Conservation (phyloP, 2,329 filamentous ascomycete species). For the Akanthomyces lecanii region DNA sequence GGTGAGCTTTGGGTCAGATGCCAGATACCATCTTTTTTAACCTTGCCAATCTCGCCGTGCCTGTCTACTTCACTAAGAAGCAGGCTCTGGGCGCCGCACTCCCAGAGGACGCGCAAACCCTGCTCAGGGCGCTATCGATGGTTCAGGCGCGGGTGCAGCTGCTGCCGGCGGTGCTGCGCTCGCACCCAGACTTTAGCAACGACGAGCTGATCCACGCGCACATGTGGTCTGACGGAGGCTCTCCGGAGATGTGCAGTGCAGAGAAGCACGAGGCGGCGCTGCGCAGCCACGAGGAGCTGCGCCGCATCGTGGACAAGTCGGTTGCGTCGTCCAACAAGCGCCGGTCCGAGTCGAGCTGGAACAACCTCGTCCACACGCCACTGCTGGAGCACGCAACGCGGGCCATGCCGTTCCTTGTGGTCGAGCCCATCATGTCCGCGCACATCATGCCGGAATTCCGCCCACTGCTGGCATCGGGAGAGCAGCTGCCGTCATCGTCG, state of each 20-base stretch:
- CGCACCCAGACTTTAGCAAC: conserved; percentile 2
- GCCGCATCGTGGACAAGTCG: not conserved
- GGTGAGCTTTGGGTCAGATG: no score
- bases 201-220: not conserved
- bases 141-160: not conserved
- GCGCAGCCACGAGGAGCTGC: not conserved
- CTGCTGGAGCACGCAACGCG: not conserved
- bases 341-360: not conserved
- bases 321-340: not conserved
- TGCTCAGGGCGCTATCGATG: not conserved
- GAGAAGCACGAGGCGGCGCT: not conserved
- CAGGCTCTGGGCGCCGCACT: not conserved
- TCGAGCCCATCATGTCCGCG: conserved; percentile 1
- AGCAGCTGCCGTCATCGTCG: not conserved
- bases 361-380: conserved; percentile 2
- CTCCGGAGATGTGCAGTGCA: not conserved
- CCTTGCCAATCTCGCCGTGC: not conserved
- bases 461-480: not conserved
- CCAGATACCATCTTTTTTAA: no score
- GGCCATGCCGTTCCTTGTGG: not conserved
- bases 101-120: not conserved
- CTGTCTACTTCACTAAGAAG: not conserved
- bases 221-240: not conserved
- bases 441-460: not conserved
- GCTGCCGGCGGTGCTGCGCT: not conserved